Evolutionary conservation across 2,329 filamentous ascomycete species (phyloP), one percentile per base, ranked within the genome.

Genomic region (Fusarium proliferatum): DNA sequence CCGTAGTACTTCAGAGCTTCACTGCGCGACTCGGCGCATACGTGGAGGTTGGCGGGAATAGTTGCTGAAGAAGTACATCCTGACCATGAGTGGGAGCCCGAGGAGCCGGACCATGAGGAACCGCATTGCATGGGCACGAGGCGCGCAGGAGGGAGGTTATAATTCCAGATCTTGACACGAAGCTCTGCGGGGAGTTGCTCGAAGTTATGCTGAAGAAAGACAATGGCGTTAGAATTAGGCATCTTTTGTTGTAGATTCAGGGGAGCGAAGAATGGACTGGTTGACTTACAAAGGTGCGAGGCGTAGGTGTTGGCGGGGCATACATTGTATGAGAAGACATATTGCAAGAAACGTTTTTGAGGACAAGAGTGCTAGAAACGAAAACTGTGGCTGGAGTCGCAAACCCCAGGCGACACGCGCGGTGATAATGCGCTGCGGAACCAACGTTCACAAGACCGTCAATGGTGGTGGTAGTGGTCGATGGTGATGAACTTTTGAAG

Each of bases 91-190:
- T 61, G 58, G 11, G 63, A 60, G 23, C 76, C 71, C 19, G 62
- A 53, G 23, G 74, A 62, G 41, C 79, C 80, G 9, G 77, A 69
- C 39, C 79, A 79, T 19, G 77, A 76, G 42, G 79, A 77, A 34
- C 82, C 83, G 76, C 84, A 86, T 46, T 79, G 80, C 36, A 87
- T 78, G 4, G 84, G 81, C 33, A 88, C 83, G 55, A 88, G 79
- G 38, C 86, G 85, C 16, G 82, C 77, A 19, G 77, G 75, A 2
- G 85, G 84, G 23, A 86, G 77, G 72, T 82, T 86, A 71, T 84
- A 80, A 45, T 80, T 79, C 86, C 86, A 88, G 55, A 88, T 85
- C 62, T 82, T 84, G 30, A 87, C 78, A 16, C 86, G 84, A 21
- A 88, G 78, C 72, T 88, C 86, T 17, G 82, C 74, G 3, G 86